phyloP scores from a whole-genome alignment of 331 rosid species.

The Quercus tomentella region DNA sequence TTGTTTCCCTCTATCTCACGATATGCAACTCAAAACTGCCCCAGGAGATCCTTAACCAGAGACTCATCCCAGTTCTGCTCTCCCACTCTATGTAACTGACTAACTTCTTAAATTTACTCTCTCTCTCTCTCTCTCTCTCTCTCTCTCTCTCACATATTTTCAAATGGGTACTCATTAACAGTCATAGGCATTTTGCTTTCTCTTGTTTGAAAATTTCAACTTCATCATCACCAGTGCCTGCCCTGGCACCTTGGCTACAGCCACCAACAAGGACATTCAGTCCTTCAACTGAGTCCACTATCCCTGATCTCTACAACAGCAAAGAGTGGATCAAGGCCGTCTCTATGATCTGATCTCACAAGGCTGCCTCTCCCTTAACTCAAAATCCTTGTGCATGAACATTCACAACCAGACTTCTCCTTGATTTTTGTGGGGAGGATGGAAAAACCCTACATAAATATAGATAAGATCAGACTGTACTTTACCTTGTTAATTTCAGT shows the following conservation, averaged over 20 bases:
- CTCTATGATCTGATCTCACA: not conserved
- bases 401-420: not conserved
- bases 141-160: not conserved
- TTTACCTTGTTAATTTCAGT: slow-evolving; percentile 63
- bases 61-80: too few relatives aligned
- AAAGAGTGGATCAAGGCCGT: not conserved
- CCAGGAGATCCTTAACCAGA: not conserved
- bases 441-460: not conserved
- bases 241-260: not conserved
- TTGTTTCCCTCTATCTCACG: not conserved
- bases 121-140: not conserved
- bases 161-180: not conserved
- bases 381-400: not conserved
- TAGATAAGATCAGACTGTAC: not conserved
- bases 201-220: not conserved
- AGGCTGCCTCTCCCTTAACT: not conserved
- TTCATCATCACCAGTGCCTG: not conserved
- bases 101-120: not conserved
- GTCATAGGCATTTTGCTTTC: not conserved
- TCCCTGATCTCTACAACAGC: not conserved
- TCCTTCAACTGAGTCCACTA: not conserved
- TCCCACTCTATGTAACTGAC: not conserved
- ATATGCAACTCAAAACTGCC: not conserved
- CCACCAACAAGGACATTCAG: not conserved
- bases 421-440: not conserved